A percentile compares a stretch with the other conserved stretches of the same genome.
These are phyloP conservation scores for Jatropha curcas DNA, from an alignment of 345 rosid genomes.

Conservation along the genomic window DNA sequence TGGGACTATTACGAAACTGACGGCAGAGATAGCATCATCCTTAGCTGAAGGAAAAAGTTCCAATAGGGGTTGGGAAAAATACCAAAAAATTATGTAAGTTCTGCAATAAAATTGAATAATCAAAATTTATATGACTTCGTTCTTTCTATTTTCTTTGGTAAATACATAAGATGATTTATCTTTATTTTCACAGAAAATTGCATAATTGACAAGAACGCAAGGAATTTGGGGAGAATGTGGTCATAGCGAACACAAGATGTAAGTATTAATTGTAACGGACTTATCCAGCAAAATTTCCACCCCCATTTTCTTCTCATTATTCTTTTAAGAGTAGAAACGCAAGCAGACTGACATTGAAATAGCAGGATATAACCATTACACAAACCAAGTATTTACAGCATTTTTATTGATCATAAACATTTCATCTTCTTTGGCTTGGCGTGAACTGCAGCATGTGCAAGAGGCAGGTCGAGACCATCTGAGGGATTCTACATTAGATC, in stretches of 20 bases:
- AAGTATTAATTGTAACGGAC: conserved; percentile 27
- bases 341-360: background rate
- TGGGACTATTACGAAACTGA: conserved; percentile 80
- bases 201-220: conserved; percentile 82
- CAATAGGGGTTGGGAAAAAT: conserved; percentile 66
- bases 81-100: conserved; percentile 63
- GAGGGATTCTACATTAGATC: conserved; percentile 86
- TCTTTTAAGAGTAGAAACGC: background rate
- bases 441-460: conserved; percentile 54
- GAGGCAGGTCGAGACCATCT: conserved; percentile 77
- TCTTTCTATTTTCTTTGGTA: background rate
- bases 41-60: conserved; percentile 67
- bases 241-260: conserved; percentile 75
- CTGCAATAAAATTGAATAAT: background rate
- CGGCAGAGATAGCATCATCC: conserved; percentile 55
- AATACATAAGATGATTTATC: background rate
- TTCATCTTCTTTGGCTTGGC: conserved; percentile 4
- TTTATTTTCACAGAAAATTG: conserved; percentile 58
- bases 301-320: background rate
- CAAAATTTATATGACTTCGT: background rate
- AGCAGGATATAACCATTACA: background rate
- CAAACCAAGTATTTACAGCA: background rate
- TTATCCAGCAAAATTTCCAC: background rate
- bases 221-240: conserved; percentile 69
- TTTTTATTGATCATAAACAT: background rate